Evolutionary conservation across 1,284 basidiomycete genomes (phyloP), one percentile per base, ranked within the genome.

Genomic region (Leccinum pallidistipes): DNA sequence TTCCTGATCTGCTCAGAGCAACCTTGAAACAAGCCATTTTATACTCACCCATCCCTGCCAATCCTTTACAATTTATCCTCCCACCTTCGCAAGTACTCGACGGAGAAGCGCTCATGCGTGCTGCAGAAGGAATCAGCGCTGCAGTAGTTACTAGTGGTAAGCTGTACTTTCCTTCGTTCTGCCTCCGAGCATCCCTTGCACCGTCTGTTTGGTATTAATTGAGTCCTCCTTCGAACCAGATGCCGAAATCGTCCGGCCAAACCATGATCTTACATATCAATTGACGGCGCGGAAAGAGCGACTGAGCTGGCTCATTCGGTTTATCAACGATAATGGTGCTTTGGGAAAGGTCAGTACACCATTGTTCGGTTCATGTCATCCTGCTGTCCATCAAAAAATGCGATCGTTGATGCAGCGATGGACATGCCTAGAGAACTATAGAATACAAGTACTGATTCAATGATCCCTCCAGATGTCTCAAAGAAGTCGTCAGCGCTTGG

Each of bases 1-100:
- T 82, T 54, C 85, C 87, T 3, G 83, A 84, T 56, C 78, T 93
- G 38, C 85, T 96, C 68, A 91, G 91, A 75, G 88, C 89, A 11
- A 92, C 88, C 40, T 86, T 97, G 83, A 94, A 90, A 59, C 92
- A 95, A 72, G 93, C 92, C 9, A 92, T 97, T 65, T 77, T 94
- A 58, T 96, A 92, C 53, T 64, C 62, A 3, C 62, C 61, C 51
- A 67, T 63, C 62, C 62, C 62, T 21, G 67, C 92, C 83, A 96
- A 97, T 70, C 94, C 95, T 12, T 77, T 97, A 31, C 83, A 88
- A 55, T 95, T 96, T 70, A 89, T 88, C 65, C 87, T 95, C 66
- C 90, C 90, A 5, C 86, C 89, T 4, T 88, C 88, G 58, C 73
- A 64, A 5, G 63, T 75, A 18, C 79, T 92, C 12, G 89, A 91